phyloP scores from a whole-genome alignment of 352 stramenopile species.

The Phytophthora ramorum region DNA sequence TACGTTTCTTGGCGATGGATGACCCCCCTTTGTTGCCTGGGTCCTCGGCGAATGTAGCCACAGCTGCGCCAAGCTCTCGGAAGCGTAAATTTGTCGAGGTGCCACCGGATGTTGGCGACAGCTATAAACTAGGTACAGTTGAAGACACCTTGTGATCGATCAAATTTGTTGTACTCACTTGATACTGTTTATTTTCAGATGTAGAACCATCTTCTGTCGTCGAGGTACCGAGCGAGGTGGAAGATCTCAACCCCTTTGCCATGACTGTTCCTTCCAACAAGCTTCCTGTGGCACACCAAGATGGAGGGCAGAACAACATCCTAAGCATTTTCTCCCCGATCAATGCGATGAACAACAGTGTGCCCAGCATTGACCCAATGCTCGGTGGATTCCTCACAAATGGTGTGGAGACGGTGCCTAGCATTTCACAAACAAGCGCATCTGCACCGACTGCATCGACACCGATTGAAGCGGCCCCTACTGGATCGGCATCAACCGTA shows the following conservation, averaged over 20 bases:
- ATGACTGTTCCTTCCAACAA: slow-evolving; percentile 44
- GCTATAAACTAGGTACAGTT: slow-evolving; percentile 39
- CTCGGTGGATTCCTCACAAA: slow-evolving; percentile 42
- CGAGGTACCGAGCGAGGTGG: slow-evolving; percentile 51
- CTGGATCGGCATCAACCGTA: slow-evolving; percentile 8
- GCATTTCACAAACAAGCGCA: background rate
- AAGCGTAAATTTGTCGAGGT: slow-evolving; percentile 91
- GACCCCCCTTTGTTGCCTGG: slow-evolving; percentile 72
- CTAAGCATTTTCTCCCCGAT: slow-evolving; percentile 82
- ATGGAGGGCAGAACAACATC: slow-evolving; percentile 57
- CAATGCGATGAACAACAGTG: slow-evolving; percentile 31
- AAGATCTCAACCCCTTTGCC: slow-evolving; percentile 36
- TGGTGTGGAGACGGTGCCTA: slow-evolving; percentile 8
- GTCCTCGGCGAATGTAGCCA: slow-evolving; percentile 49
- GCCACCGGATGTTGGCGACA: slow-evolving; percentile 30
- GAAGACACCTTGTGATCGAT: background rate
- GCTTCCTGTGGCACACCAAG: slow-evolving; percentile 13
- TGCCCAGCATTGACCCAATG: slow-evolving; percentile 19
- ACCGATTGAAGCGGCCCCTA: slow-evolving; percentile 6
- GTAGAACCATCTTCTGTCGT: slow-evolving; percentile 54
- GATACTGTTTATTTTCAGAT: slow-evolving; percentile 10
- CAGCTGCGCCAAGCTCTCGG: slow-evolving; percentile 44
- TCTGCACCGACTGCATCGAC: background rate
- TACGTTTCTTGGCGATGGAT: slow-evolving; percentile 89
- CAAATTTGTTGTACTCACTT: background rate